phyloP scores from a whole-genome alignment of 257 asterid species.

The Fraxinus cuspidata region DNA sequence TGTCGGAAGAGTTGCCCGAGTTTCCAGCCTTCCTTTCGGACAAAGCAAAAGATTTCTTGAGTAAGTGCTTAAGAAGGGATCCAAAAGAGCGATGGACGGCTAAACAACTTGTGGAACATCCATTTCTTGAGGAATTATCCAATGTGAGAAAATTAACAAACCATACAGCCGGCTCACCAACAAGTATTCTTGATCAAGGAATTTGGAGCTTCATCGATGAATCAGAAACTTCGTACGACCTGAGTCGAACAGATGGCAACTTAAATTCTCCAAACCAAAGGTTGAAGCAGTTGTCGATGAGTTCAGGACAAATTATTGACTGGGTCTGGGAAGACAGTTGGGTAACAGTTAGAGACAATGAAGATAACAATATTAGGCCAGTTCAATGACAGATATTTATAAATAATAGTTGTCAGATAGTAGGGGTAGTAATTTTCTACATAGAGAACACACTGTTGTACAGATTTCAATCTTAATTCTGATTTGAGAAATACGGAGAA shows the following conservation, averaged over 20 bases:
- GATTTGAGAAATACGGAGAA: background rate
- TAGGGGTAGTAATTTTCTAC: background rate
- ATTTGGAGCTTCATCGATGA: slow-evolving; percentile 46
- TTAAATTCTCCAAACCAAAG: slow-evolving; percentile 25
- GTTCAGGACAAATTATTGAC: slow-evolving; percentile 20
- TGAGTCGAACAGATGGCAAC: background rate
- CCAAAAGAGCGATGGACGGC: slow-evolving; percentile 67
- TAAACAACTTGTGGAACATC: slow-evolving; percentile 55
- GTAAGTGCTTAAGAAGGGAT: slow-evolving; percentile 56
- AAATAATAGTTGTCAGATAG: background rate
- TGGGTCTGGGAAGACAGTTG: slow-evolving; percentile 37
- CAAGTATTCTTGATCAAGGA: slow-evolving; percentile 54
- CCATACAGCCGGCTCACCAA: slow-evolving; percentile 33
- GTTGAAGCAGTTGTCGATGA: slow-evolving; percentile 23
- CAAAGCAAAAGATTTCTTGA: slow-evolving; percentile 59
- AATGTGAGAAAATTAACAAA: background rate
- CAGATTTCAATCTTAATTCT: background rate
- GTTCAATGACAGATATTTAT: slow-evolving; percentile 13
- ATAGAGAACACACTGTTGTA: background rate
- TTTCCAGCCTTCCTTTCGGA: slow-evolving; percentile 58
- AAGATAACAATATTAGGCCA: slow-evolving; percentile 14
- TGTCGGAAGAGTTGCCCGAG: slow-evolving; percentile 56
- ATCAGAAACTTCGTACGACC: slow-evolving; percentile 21
- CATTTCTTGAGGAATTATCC: slow-evolving; percentile 40
- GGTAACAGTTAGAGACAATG: slow-evolving; percentile 37